Conservation (phyloP, 1,139 yeast species). For the Diutina scorzettiae region DNA sequence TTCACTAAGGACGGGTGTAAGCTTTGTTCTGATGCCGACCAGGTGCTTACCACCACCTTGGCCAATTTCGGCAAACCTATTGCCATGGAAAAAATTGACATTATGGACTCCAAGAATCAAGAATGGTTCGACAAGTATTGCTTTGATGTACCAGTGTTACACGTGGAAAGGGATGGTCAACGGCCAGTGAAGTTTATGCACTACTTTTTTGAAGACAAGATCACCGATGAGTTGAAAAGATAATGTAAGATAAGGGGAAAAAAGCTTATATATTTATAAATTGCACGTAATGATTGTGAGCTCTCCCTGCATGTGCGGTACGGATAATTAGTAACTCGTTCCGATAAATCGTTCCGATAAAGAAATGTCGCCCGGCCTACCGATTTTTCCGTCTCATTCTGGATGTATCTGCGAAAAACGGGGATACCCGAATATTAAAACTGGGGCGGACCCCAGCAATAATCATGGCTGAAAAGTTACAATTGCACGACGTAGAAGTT, state of each 20-base stretch:
- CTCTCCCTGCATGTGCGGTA: too few relatives aligned
- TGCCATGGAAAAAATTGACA: conserved; percentile 44
- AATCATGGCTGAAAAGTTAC: background rate
- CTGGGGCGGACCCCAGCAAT: background rate
- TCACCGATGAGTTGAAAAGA: conserved; percentile 32
- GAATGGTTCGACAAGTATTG: conserved; percentile 77
- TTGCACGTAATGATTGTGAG: too few relatives aligned
- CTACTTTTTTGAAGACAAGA: conserved; percentile 46
- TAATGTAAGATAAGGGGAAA: too few relatives aligned
- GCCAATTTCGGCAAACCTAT: conserved; percentile 20
- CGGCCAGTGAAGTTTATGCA: conserved; percentile 66
- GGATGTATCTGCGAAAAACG: too few relatives aligned
- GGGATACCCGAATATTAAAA: background rate
- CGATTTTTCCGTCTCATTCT: too few relatives aligned
- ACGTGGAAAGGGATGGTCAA: conserved; percentile 42
- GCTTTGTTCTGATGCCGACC: conserved; percentile 63
- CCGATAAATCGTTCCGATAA: too few relatives aligned
- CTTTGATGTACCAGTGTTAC: conserved; percentile 84
- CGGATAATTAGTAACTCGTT: too few relatives aligned
- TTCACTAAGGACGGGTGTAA: conserved; percentile 76
- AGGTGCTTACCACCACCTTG: conserved; percentile 30
- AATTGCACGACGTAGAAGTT: too few relatives aligned
- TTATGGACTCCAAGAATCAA: conserved; percentile 52
- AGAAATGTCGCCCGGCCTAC: too few relatives aligned
- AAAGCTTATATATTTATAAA: too few relatives aligned